phyloP scores from a whole-genome alignment of 1,139 yeast species.

The Wickerhamomyces sp. region DNA sequence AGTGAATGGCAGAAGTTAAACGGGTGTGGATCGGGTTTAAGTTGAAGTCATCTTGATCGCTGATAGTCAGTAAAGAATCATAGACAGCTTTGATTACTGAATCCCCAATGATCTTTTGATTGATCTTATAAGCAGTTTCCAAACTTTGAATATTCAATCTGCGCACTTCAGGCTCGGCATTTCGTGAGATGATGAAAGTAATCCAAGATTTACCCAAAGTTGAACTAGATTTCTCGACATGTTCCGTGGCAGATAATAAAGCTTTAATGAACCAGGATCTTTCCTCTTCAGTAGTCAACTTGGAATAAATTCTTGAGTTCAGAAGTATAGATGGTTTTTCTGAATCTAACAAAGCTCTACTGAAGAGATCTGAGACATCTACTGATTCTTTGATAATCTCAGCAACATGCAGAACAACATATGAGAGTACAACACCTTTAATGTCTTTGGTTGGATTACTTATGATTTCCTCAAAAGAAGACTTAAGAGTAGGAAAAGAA shows the following conservation, averaged over 20 bases:
- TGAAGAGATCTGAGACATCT: constrained; percentile 20
- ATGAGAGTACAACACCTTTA: constrained; percentile 46
- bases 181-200: constrained; percentile 35
- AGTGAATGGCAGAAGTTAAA: constrained; percentile 40
- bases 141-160: constrained; percentile 30
- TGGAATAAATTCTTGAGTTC: constrained; percentile 44
- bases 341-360: constrained; percentile 28
- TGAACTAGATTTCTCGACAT: constrained; percentile 12
- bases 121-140: constrained; percentile 20
- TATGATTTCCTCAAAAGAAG: constrained; percentile 37
- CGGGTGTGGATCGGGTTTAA: constrained; percentile 24
- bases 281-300: constrained; percentile 40
- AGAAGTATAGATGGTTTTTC: constrained; percentile 43
- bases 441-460: constrained; percentile 40
- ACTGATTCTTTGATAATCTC: constrained; percentile 8
- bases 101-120: constrained; percentile 26
- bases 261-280: constrained; percentile 50
- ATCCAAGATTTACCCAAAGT: constrained; percentile 39
- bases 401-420: constrained; percentile 32
- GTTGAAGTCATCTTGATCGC: constrained; percentile 17
- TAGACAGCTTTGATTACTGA: constrained; percentile 26
- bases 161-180: constrained; percentile 33
- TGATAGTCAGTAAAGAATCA: constrained; percentile 25
- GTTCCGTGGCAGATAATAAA: constrained; percentile 25
- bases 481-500: constrained; percentile 28